Conservation (phyloP, 768 basidiomycete species). For the Boletus vinaceobasis region DNA sequence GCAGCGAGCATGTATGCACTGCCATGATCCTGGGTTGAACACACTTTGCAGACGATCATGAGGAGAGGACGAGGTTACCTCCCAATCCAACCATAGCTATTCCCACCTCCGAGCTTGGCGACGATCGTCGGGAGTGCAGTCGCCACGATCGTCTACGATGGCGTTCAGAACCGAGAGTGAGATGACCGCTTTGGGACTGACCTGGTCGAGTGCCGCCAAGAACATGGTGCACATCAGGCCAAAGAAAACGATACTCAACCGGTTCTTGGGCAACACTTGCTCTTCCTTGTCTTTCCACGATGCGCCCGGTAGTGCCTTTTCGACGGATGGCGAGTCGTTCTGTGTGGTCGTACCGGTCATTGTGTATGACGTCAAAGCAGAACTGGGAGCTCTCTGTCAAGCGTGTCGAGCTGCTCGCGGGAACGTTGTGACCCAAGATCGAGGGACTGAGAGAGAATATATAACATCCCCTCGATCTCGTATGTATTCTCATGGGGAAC, state of each 20-base stretch:
- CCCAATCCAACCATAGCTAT: constrained; percentile 70
- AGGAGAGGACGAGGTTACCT: constrained; percentile 38
- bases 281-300: constrained; percentile 56
- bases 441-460: neutral
- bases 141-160: constrained; percentile 58
- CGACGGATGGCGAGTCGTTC: neutral
- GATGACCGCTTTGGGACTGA: constrained; percentile 19
- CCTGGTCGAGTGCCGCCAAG: constrained; percentile 59
- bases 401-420: neutral
- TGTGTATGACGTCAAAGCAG: neutral
- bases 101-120: constrained; percentile 57
- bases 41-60: neutral
- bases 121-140: constrained; percentile 79
- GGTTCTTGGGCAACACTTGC: constrained; percentile 46
- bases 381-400: neutral
- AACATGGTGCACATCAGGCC: constrained; percentile 31
- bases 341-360: constrained; percentile 7
- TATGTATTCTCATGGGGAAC: neutral
- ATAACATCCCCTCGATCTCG: neutral
- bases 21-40: neutral
- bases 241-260: constrained; percentile 23
- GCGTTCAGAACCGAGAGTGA: neutral
- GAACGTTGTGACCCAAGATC: neutral
- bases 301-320: constrained; percentile 40
- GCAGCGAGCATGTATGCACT: constrained; percentile 76